Conservation (phyloP, 139 green algal species). For the Tetraselmis chui region DNA sequence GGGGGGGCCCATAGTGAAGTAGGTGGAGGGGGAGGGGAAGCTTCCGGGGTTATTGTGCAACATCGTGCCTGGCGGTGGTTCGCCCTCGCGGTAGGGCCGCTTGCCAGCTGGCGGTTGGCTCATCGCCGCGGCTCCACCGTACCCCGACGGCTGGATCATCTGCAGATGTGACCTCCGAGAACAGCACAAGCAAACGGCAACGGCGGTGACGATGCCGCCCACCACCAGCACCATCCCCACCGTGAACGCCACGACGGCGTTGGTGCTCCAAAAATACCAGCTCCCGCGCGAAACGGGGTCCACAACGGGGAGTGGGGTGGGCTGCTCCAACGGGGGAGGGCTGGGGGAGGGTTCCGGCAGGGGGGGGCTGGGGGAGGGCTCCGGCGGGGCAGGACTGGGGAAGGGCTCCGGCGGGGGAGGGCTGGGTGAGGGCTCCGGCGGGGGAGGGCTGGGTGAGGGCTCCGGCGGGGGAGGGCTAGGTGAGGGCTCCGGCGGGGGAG, state of each 20-base stretch:
- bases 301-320: neutral
- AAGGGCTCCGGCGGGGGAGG: neutral
- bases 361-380: neutral
- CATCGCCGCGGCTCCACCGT: too few relatives aligned
- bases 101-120: neutral
- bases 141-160: neutral
- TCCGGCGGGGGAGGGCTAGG: too few relatives aligned
- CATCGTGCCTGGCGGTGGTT: too few relatives aligned
- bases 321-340: too few relatives aligned
- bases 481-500: too few relatives aligned
- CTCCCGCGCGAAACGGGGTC: neutral
- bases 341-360: neutral
- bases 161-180: neutral
- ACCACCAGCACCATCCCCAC: neutral
- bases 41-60: too few relatives aligned
- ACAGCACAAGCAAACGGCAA: neutral
- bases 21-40: neutral
- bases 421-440: too few relatives aligned
- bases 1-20: neutral
- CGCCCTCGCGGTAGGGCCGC: too few relatives aligned
- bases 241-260: neutral
- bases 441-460: too few relatives aligned
- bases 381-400: too few relatives aligned
- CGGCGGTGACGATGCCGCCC: neutral
- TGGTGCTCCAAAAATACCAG: neutral